Percentiles rank a stretch among this genome's conserved stretches.
phyloP scores from a whole-genome alignment of 1,284 basidiomycete genomes.

The Sphagnurus paluster region DNA sequence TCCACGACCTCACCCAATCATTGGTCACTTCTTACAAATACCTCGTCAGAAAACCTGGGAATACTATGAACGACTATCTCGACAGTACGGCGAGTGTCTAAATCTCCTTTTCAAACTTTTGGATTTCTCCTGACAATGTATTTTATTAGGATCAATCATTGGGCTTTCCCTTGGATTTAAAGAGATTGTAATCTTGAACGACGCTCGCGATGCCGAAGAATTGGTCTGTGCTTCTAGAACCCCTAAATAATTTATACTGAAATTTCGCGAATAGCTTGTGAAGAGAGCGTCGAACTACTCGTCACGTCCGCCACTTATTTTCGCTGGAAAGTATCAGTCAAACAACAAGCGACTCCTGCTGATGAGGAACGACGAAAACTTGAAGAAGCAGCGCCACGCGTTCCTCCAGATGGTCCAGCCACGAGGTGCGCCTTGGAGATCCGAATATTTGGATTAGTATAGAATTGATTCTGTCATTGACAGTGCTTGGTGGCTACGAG shows the following conservation, averaged over 20 bases:
- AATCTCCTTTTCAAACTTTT: background rate
- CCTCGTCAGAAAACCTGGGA: background rate
- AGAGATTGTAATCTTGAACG: slow-evolving; percentile 12
- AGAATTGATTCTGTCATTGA: background rate
- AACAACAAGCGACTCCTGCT: slow-evolving; percentile 10
- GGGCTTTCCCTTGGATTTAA: slow-evolving; percentile 9
- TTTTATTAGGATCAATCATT: slow-evolving; percentile 7
- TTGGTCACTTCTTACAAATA: background rate
- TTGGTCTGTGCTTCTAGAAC: background rate
- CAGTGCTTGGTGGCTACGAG: slow-evolving; percentile 13
- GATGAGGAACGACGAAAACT: slow-evolving; percentile 3
- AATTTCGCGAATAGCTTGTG: background rate
- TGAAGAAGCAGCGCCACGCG: slow-evolving; percentile 10
- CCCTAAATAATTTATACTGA: background rate
- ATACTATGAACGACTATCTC: background rate
- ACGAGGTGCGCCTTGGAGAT: background rate
- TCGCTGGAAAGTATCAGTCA: slow-evolving; percentile 14
- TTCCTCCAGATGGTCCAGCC: slow-evolving; percentile 15
- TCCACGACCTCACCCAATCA: background rate
- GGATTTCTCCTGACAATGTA: background rate
- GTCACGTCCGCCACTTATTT: slow-evolving; percentile 8
- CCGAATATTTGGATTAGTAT: too few species aligned
- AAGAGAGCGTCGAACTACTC: slow-evolving; percentile 9
- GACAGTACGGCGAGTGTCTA: background rate
- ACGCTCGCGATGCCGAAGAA: slow-evolving; percentile 13